These are phyloP conservation scores for Diaporthe ilicicola DNA, from an alignment of 2,329 filamentous ascomycete genomes.

Conservation along the genomic window DNA sequence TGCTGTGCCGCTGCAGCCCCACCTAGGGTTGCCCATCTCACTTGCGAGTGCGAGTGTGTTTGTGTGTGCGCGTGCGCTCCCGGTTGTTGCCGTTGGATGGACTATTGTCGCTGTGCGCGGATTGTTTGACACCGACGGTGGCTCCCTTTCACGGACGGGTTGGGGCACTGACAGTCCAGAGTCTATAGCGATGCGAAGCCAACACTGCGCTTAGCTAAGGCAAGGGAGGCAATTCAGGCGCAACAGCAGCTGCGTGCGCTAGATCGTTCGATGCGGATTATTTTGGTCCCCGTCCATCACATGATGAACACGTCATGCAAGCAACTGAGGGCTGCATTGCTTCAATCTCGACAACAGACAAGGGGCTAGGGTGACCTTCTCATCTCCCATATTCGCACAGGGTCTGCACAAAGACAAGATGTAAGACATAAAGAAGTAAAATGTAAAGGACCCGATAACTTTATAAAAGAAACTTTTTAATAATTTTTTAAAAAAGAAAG, in stretches of 20 bases:
- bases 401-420: not conserved
- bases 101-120: not conserved
- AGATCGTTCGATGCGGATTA: conserved; percentile 7
- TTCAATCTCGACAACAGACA: not conserved
- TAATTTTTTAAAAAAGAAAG: too few species aligned
- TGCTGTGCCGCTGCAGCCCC: too few species aligned
- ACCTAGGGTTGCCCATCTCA: too few species aligned
- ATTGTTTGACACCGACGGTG: not conserved
- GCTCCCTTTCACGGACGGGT: not conserved
- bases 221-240: not conserved
- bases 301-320: conserved; percentile 28
- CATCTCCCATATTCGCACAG: not conserved
- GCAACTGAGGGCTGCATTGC: conserved; percentile 1
- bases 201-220: not conserved
- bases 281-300: conserved; percentile 15
- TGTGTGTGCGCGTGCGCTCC: not conserved
- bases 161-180: not conserved
- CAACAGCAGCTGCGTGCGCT: not conserved
- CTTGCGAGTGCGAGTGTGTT: too few species aligned
- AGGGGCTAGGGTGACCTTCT: not conserved
- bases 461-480: too few species aligned
- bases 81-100: not conserved
- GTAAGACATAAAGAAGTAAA: not conserved
- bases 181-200: not conserved
- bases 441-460: not conserved